Percentiles rank a stretch among this genome's conserved stretches.
Conservation (phyloP, 345 rosid genomes). For the Cardamine resedifolia region DNA sequence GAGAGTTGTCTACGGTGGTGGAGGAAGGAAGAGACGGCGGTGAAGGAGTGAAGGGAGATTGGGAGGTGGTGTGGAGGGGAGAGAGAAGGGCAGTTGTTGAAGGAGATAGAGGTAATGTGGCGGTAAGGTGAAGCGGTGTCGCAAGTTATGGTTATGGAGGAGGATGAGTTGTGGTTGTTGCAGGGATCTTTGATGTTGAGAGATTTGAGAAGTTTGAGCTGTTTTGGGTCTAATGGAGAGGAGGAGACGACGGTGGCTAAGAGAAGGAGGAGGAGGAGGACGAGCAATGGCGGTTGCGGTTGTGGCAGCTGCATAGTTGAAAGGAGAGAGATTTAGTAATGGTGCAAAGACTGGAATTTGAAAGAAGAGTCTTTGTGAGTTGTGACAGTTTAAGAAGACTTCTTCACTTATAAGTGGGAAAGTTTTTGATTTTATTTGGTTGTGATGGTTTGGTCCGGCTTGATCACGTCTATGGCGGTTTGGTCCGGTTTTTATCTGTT, state of each 20-base stretch:
- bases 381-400: background rate
- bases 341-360: background rate
- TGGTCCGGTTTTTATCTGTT: too few species aligned
- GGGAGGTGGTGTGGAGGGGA: conserved; percentile 60
- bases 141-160: conserved; percentile 49
- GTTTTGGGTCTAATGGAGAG: conserved; percentile 64
- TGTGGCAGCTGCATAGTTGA: conserved; percentile 40
- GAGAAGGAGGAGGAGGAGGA: conserved; percentile 23
- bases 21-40: conserved; percentile 60
- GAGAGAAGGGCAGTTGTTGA: conserved; percentile 54
- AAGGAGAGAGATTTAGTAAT: conserved; percentile 6
- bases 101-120: conserved; percentile 64
- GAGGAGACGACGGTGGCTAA: conserved; percentile 29
- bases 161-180: conserved; percentile 34
- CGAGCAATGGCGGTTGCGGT: conserved; percentile 11
- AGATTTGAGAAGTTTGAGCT: conserved; percentile 59
- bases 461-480: background rate
- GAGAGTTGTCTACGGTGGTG: conserved; percentile 34
- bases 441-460: background rate
- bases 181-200: conserved; percentile 66
- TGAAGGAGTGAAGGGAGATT: conserved; percentile 51
- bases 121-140: conserved; percentile 65
- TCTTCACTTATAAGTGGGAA: background rate
- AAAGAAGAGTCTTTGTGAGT: conserved; percentile 15
- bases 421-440: background rate